Base-by-base conservation (phyloP, 176 grass and related monocot species). In the barley (Hordeum vulgare) region DNA sequence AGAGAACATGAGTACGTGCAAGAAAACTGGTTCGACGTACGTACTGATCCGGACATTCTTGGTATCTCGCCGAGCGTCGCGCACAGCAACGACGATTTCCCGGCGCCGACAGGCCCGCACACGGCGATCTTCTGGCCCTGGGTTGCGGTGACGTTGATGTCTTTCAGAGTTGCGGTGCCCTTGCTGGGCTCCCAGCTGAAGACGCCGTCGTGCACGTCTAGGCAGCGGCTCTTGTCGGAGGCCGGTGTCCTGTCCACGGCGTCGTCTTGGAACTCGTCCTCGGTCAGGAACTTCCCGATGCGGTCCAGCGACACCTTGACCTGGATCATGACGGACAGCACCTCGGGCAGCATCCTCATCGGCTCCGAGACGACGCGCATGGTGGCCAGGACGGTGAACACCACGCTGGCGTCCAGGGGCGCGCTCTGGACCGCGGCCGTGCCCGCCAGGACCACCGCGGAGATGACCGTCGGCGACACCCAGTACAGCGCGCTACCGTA, bases 371-470 rank as follows among this genome's bases (percentile, higher is more conserved):
- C 54, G 67, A 98, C 87, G 62, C 91, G 85, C 64, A 98, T 61
- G 39, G 96, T 92, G 39, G 93, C 85, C 17, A 98, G 93, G 64
- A 93, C 54, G 80, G 96, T 94, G 78, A 94, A 98, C 80, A 98
- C 81, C 5, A 91, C 90, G 81, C 89, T 40, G 25, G 93, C 93
- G 75, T 94, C 86, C 44, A 94, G 76, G 3, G 85, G 76, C 36
- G 87, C 86, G 63, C 72, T 83, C 67, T 65, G 61, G 60, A 95
- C 41, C 40, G 74, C 78, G 8, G 85, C 87, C 7, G 90, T 88
- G 58, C 90, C 91, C 1, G 85, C 93, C 26, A 98, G 85, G 42
- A 93, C 86, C 34, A 87, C 83, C 0, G 87, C 87, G 6, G 93
- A 91, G 75, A 98, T 79, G 35, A 95, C 42, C 51, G 93, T 95